A percentile compares a stretch with the other conserved stretches of the same genome.
These are phyloP conservation scores for Pythium aristosporum DNA, from an alignment of 352 stramenopile species.

Conservation along the genomic window DNA sequence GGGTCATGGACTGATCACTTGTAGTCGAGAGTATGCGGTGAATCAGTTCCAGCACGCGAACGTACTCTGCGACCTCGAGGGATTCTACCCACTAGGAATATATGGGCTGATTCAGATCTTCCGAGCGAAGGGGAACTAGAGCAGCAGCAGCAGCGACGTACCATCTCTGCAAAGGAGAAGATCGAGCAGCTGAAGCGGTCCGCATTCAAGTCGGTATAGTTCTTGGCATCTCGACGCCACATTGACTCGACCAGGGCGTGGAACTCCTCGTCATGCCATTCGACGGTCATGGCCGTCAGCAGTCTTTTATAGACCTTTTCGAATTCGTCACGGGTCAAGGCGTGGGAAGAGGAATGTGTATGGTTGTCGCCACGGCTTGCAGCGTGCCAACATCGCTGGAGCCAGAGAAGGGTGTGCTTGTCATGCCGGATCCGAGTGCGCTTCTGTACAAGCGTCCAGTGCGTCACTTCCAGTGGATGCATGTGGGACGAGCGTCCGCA, in stretches of 20 bases:
- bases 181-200: constrained; percentile 62
- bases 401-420: constrained; percentile 4
- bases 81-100: constrained; percentile 35
- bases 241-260: constrained; percentile 35
- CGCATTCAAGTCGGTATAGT: constrained; percentile 36
- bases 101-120: not conserved
- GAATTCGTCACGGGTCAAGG: constrained; percentile 18
- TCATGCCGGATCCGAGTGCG: constrained; percentile 22
- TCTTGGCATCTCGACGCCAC: constrained; percentile 36
- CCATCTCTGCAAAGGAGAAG: constrained; percentile 56
- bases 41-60: constrained; percentile 31
- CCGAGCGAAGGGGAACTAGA: not conserved
- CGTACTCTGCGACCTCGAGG: constrained; percentile 31
- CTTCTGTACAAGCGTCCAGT: constrained; percentile 14
- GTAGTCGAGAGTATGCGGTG: constrained; percentile 15
- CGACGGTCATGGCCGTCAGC: constrained; percentile 48
- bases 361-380: not conserved
- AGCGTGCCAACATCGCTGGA: constrained; percentile 15
- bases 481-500: not conserved
- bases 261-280: constrained; percentile 43
- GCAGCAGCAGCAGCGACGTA: constrained; percentile 18
- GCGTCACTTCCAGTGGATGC: constrained; percentile 12
- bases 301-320: constrained; percentile 33
- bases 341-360: not conserved
- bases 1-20: constrained; percentile 8